phyloP scores from a whole-genome alignment of 2,329 filamentous ascomycete genomes.

The Juglanconis oblonga region DNA sequence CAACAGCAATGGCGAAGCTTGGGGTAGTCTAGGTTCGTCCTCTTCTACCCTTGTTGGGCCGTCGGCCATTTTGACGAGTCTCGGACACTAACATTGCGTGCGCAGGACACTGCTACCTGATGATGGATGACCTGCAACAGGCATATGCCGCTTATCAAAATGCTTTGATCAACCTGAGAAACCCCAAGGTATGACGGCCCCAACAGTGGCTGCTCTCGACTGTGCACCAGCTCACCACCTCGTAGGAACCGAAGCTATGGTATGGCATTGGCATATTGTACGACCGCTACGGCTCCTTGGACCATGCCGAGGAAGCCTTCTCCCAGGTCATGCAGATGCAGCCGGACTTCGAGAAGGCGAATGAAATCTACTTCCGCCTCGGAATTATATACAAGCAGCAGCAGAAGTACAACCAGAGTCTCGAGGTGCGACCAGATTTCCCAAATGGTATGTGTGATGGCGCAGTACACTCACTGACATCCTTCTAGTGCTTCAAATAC shows the following conservation, averaged over 20 bases:
- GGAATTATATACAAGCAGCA: slow-evolving; percentile 99
- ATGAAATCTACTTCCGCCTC: slow-evolving; percentile 96
- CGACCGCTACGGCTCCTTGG: slow-evolving; percentile 90
- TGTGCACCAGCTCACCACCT: slow-evolving; percentile 3
- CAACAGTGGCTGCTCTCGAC: neutral
- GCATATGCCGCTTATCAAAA: slow-evolving; percentile 97
- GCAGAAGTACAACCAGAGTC: slow-evolving; percentile 85
- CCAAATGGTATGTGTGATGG: neutral
- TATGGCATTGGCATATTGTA: slow-evolving; percentile 98
- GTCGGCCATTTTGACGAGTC: neutral
- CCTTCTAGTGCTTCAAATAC: slow-evolving; percentile 86
- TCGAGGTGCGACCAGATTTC: slow-evolving; percentile 64
- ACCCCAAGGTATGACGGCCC: slow-evolving; percentile 71
- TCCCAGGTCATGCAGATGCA: slow-evolving; percentile 99
- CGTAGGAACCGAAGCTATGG: slow-evolving; percentile 91
- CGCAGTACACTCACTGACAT: slow-evolving; percentile 24
- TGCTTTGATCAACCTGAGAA: slow-evolving; percentile 85
- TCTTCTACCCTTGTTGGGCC: slow-evolving; percentile 25
- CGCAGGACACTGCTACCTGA: slow-evolving; percentile 91
- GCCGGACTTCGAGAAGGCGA: slow-evolving; percentile 95
- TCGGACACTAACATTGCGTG: slow-evolving; percentile 24
- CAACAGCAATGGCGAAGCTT: slow-evolving; percentile 85
- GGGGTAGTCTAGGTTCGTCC: slow-evolving; percentile 79
- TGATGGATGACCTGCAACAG: slow-evolving; percentile 98
- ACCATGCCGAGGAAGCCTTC: slow-evolving; percentile 97